Base-by-base conservation (phyloP, 1,284 basidiomycete species). In the Cerrena zonata region DNA sequence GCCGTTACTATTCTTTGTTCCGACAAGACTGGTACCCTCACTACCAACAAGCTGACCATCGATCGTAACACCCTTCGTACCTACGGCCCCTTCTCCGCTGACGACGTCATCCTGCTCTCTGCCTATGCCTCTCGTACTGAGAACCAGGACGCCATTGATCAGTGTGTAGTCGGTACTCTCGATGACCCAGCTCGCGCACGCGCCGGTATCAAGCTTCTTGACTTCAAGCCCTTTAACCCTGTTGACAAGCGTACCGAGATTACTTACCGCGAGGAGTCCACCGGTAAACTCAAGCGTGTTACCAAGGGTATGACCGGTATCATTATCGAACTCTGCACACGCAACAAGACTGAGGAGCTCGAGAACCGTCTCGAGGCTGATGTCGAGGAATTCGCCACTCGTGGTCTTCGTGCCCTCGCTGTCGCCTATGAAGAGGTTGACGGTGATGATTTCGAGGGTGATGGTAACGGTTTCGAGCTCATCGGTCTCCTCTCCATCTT, bases 181-280 rank as follows among this genome's bases (percentile, higher is more conserved):
- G 83, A 85, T 50, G 88, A 92, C 68, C 64, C 82, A 4, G 45
- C 70, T 40, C 79, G 80, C 56, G 93, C 94, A 54, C 94, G 94
- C 60, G 80, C 80, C 53, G 94, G 94, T 48, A 96, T 98, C 76
- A 93, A 91, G 69, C 84, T 97, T 51, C 78, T 97, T 66, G 93
- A 98, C 74, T 99, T 99, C 83, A 97, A 95, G 79, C 94, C 95
- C 19, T 98, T 98, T 84, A 95, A 98, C 81, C 94, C 95, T 53
- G 92, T 95, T 62, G 93, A 95, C 81, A 98, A 98, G 82, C 92
- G 94, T 68, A 98, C 94, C n/a, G 41, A 97, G 76, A 94, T 96
- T 67, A 98, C 95, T 50, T 97, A 97, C 79, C 86, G 84, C 55
- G 94, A 97, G 71, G 87, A 94, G 70, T 80, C 91, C 21, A 82